Base-by-base conservation (phyloP, 2,329 filamentous ascomycete genomes). In the Fusarium graminum region DNA sequence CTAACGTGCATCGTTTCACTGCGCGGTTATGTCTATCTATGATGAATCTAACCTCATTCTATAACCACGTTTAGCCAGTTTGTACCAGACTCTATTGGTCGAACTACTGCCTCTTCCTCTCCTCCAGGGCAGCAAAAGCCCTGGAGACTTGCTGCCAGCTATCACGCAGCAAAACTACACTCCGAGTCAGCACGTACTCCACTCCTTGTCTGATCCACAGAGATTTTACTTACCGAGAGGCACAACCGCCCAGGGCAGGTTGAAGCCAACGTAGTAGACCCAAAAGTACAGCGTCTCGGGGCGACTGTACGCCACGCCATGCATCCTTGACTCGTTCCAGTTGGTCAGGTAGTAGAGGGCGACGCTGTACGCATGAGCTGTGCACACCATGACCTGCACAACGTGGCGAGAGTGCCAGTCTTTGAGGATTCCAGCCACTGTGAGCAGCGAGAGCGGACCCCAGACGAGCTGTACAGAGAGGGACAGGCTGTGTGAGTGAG, bases 231-330 rank as follows among this genome's bases (percentile, higher is more conserved):
- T 70, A 88, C 86, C 71, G 4, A 79, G 68, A 7, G 88, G 88
- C 25, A 89, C 80, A 2, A 88, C 67, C 1, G 80, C 83, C 88
- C 88, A 90, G 1, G 87, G 85, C 16, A 82, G 72, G 70, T 90
- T 90, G 74, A 88, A 84, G 4, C 83, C 84, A 7, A 86, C 78
- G 62, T 87, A 90, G 68, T 90, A 90, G 17, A 86, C 78, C 87
- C 87, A 90, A 69, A 85, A 88, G 68, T 90, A 90, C 29, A 85
- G 72, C 22, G 80, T 76, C 75, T 90, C 88, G 2, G 87, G 87
- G 25, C 88, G 81, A 67, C 84, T 87, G 70, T 87, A 85, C 19
- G 78, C 78, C 22, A 80, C 75, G 4, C 82, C 84, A 14, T 75
- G 76, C 59, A 80, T 75, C 32, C 76, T 77, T 56, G 80, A 74